A percentile compares a stretch with the other conserved stretches of the same genome.
Evolutionary conservation across 1,139 yeast species (phyloP).

Genomic region (Kodamaea plutei): DNA sequence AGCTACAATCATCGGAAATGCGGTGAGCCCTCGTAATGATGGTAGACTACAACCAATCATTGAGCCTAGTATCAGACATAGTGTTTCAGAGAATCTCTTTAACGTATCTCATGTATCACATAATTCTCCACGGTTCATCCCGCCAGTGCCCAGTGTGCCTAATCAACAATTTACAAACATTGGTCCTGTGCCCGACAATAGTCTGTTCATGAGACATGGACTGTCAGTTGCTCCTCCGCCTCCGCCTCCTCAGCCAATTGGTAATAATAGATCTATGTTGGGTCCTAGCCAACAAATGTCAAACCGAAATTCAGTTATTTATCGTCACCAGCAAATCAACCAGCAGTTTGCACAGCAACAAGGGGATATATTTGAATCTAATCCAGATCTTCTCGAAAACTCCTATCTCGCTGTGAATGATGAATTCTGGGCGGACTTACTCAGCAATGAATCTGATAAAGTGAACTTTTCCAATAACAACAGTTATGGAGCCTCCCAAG

Average conservation of each 20-base stretch:
- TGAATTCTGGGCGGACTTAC: slow-evolving; percentile 43
- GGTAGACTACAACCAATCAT: background rate
- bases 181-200: background rate
- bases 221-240: background rate
- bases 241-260: background rate
- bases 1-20: background rate
- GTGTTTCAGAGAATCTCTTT: background rate
- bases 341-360: slow-evolving; percentile 1
- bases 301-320: slow-evolving; percentile 1
- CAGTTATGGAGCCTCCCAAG: slow-evolving; percentile 9
- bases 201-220: background rate
- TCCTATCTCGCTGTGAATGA: slow-evolving; percentile 35
- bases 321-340: background rate
- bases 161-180: background rate
- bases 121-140: background rate
- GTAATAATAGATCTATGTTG: background rate
- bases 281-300: background rate
- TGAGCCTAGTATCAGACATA: background rate
- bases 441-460: slow-evolving; percentile 33
- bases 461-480: slow-evolving; percentile 32
- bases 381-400: slow-evolving; percentile 24
- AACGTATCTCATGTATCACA: background rate
- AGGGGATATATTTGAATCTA: slow-evolving; percentile 6
- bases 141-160: background rate
- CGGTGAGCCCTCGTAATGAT: background rate